These are phyloP conservation scores for Manihot esculenta DNA, from an alignment of 441 rosid species.

Conservation along the genomic window DNA sequence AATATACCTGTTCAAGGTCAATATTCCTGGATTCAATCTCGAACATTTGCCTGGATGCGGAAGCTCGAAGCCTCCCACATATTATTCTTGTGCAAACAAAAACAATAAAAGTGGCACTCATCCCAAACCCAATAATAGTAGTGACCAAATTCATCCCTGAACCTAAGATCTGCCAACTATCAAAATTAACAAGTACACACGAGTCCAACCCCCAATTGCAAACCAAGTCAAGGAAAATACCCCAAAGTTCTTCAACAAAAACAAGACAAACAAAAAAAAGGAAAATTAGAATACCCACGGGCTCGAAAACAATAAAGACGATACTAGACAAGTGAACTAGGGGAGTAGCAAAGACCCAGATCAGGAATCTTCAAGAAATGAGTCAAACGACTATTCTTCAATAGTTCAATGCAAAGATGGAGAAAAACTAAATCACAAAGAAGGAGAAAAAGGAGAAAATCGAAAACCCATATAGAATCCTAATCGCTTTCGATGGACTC, in stretches of 20 bases:
- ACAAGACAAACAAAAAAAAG: neutral
- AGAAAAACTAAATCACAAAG: neutral
- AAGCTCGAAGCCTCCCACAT: conserved; percentile 49
- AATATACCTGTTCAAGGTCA: conserved; percentile 55
- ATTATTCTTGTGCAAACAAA: conserved; percentile 60
- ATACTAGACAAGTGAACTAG: neutral
- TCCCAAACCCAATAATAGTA: conserved; percentile 57
- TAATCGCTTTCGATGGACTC: conserved; percentile 40
- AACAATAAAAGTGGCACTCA: conserved; percentile 61
- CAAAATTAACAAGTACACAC: neutral
- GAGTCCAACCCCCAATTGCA: neutral
- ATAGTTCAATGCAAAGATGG: neutral
- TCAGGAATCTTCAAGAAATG: conserved; percentile 23
- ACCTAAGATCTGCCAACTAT: conserved; percentile 36
- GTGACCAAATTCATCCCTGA: conserved; percentile 53
- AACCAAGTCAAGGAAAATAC: neutral
- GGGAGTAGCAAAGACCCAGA: conserved; percentile 26
- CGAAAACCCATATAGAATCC: conserved; percentile 22
- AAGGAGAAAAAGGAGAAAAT: neutral
- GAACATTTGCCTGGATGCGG: conserved; percentile 42
- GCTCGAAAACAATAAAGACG: neutral
- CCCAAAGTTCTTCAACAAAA: too few relatives aligned
- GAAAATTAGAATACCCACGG: neutral
- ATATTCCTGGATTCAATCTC: conserved; percentile 43
- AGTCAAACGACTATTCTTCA: neutral